Conservation (phyloP, 202 grass and related monocot genomes). For the Eragrostis tef region DNA sequence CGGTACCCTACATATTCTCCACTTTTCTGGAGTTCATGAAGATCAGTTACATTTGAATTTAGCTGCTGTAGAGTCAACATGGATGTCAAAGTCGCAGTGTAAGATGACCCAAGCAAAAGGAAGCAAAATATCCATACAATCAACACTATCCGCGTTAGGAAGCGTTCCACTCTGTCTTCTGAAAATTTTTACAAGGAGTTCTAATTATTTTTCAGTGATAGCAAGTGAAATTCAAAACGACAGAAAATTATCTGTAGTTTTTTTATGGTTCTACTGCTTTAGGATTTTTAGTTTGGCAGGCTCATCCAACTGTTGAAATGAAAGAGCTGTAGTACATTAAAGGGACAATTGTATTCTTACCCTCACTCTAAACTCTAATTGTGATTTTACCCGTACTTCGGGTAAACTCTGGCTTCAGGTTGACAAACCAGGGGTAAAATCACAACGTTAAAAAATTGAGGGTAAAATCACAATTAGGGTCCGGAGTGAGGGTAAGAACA, state of each 20-base stretch:
- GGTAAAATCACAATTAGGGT: too few relatives aligned
- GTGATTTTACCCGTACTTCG: too few relatives aligned
- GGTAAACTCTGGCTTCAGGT: too few relatives aligned
- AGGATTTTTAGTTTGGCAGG: background rate
- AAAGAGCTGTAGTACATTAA: background rate
- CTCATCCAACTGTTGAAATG: background rate
- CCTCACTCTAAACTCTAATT: too few relatives aligned
- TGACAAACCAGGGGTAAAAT: too few relatives aligned
- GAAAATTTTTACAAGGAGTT: background rate
- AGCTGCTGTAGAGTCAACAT: constrained; percentile 69
- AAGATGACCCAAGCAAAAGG: constrained; percentile 65
- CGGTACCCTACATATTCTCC: constrained; percentile 54
- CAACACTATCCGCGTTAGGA: constrained; percentile 57
- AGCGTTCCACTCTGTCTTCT: constrained; percentile 54
- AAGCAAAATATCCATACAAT: constrained; percentile 57
- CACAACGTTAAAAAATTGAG: too few relatives aligned
- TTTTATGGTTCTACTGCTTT: background rate
- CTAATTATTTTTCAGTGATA: background rate
- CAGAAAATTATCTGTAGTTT: background rate
- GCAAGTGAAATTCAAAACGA: background rate
- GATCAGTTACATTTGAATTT: constrained; percentile 50
- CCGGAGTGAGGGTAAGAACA: too few relatives aligned
- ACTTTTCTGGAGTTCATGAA: constrained; percentile 49
- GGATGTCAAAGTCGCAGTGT: constrained; percentile 68
- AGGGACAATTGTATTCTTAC: too few relatives aligned